Conservation (phyloP, 345 rosid genomes). For the Boechera divaricarpa region DNA sequence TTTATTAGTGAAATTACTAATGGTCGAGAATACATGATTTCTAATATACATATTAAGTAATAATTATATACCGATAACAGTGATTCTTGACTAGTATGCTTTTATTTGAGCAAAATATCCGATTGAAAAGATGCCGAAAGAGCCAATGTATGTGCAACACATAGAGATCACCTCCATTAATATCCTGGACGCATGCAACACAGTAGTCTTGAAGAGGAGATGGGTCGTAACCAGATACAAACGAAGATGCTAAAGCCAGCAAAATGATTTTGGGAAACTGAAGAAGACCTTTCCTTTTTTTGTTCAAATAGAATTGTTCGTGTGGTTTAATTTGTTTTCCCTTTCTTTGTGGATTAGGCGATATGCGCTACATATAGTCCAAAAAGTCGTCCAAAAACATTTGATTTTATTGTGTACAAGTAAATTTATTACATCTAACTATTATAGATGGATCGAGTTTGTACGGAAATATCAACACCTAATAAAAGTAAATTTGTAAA, state of each 20-base stretch:
- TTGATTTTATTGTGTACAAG: background rate
- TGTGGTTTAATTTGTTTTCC: background rate
- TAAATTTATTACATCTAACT: background rate
- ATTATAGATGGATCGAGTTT: background rate
- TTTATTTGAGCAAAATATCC: too few species aligned
- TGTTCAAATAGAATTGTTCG: background rate
- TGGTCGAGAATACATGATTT: too few species aligned
- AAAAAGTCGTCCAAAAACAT: background rate
- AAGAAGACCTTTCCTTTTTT: background rate
- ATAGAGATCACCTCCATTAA: conserved; percentile 14
- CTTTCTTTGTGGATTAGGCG: background rate
- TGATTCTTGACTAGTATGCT: too few species aligned
- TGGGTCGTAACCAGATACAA: conserved; percentile 21
- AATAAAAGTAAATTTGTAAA: background rate
- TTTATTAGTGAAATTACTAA: too few species aligned
- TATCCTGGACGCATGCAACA: background rate
- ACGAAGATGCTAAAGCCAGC: conserved; percentile 16
- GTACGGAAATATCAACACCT: background rate
- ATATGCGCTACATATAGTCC: background rate
- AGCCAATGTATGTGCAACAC: too few species aligned
- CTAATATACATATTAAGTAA: too few species aligned
- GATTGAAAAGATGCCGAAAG: too few species aligned
- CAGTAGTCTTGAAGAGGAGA: conserved; percentile 32
- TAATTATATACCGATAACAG: too few species aligned
- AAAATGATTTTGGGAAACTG: conserved; percentile 2